Percentiles rank a stretch among this genome's conserved stretches.
These are phyloP conservation scores for Trichoderma sp. DNA, from an alignment of 2,329 filamentous ascomycete genomes.

Conservation along the genomic window DNA sequence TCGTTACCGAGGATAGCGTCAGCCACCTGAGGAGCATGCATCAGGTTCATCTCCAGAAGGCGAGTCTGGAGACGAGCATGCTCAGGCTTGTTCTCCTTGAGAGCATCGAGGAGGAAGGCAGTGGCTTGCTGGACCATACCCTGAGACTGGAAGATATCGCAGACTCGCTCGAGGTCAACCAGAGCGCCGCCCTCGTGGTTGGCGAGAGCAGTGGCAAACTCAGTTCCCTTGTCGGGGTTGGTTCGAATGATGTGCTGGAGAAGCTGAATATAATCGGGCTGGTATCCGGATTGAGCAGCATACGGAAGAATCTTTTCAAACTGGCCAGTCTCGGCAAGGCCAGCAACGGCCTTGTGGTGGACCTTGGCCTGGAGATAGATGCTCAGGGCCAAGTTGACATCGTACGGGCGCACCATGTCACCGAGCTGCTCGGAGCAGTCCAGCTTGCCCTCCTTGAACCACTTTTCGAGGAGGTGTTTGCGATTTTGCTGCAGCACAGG, in stretches of 20 bases:
- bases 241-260: conserved; percentile 89
- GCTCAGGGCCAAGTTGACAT: conserved; percentile 79
- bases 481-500: conserved; percentile 91
- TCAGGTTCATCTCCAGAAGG: conserved; percentile 94
- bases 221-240: conserved; percentile 89
- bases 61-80: conserved; percentile 92
- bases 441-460: conserved; percentile 94
- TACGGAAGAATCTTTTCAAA: conserved; percentile 97
- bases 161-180: conserved; percentile 89
- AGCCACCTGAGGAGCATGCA: conserved; percentile 94
- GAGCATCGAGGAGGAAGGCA: conserved; percentile 92
- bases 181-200: conserved; percentile 85
- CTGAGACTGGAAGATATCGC: conserved; percentile 97
- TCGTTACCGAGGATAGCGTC: conserved; percentile 97
- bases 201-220: conserved; percentile 89
- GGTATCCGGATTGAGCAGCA: conserved; percentile 78
- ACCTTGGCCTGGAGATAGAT: conserved; percentile 92
- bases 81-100: conserved; percentile 92
- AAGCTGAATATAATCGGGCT: conserved; percentile 91
- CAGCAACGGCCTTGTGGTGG: conserved; percentile 90
- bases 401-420: conserved; percentile 87
- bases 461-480: conserved; percentile 96
- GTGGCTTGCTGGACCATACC: conserved; percentile 97
- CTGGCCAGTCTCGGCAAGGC: conserved; percentile 91
- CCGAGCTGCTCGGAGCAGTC: conserved; percentile 95